Conservation (phyloP, 2,329 filamentous ascomycete species). For the Phialophora expanda region DNA sequence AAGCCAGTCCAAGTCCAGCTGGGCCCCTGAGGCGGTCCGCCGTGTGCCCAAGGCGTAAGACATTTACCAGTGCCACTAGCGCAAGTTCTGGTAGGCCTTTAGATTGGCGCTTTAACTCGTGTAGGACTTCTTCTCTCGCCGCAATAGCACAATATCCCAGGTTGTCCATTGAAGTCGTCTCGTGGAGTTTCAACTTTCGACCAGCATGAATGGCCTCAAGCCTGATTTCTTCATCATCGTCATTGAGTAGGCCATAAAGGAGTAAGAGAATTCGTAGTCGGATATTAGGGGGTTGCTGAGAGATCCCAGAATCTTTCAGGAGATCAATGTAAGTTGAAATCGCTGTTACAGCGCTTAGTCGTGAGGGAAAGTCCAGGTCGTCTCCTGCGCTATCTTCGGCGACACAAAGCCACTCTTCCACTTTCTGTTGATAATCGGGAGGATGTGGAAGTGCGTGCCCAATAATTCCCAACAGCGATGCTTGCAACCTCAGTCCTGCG, state of each 20-base stretch:
- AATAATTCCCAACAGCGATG: slow-evolving; percentile 17
- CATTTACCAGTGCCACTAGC: slow-evolving; percentile 41
- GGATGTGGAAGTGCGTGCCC: neutral
- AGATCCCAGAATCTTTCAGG: slow-evolving; percentile 48
- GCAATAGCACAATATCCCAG: slow-evolving; percentile 56
- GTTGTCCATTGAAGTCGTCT: slow-evolving; percentile 24
- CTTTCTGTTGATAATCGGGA: neutral
- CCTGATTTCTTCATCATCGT: slow-evolving; percentile 90
- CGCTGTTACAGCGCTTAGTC: slow-evolving; percentile 31
- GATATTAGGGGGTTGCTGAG: slow-evolving; percentile 36
- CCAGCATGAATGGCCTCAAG: slow-evolving; percentile 58
- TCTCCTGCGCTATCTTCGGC: slow-evolving; percentile 29
- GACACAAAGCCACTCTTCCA: slow-evolving; percentile 21
- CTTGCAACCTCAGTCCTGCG: slow-evolving; percentile 22
- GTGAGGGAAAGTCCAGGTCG: slow-evolving; percentile 35
- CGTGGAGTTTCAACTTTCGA: slow-evolving; percentile 17
- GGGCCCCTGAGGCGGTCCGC: slow-evolving; percentile 50
- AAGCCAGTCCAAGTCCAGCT: slow-evolving; percentile 56
- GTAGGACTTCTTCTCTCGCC: slow-evolving; percentile 50
- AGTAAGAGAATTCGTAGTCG: slow-evolving; percentile 46
- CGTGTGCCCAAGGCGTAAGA: slow-evolving; percentile 41
- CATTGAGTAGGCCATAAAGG: slow-evolving; percentile 77
- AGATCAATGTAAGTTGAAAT: slow-evolving; percentile 23
- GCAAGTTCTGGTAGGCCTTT: slow-evolving; percentile 39
- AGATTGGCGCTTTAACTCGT: slow-evolving; percentile 46